These are phyloP conservation scores for Colletotrichum magnum DNA, from an alignment of 2,329 filamentous ascomycete species.

Conservation along the genomic window DNA sequence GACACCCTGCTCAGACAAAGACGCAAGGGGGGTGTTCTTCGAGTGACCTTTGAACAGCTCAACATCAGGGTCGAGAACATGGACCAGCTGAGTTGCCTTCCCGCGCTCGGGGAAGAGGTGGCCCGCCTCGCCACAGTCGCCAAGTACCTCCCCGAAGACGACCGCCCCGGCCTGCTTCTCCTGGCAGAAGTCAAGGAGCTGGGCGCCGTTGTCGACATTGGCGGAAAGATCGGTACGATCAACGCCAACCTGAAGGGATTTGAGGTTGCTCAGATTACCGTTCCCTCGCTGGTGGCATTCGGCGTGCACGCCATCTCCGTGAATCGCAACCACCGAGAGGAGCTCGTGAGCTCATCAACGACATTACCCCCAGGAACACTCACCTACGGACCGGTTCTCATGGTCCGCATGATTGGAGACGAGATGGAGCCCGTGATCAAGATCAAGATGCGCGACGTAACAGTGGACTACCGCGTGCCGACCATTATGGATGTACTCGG, in stretches of 20 bases:
- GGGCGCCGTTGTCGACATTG: conserved; percentile 73
- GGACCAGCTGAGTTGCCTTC: conserved; percentile 76
- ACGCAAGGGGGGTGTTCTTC: conserved; percentile 86
- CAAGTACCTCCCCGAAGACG: conserved; percentile 96
- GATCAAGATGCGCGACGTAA: conserved; percentile 86
- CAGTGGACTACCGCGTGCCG: conserved; percentile 89
- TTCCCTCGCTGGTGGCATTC: conserved; percentile 87
- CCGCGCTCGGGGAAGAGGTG: conserved; percentile 82
- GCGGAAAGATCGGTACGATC: conserved; percentile 76
- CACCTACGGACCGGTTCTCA: conserved; percentile 71
- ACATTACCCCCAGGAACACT: conserved; percentile 34
- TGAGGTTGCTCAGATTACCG: conserved; percentile 84
- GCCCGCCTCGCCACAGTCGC: conserved; percentile 87
- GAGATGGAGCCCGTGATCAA: conserved; percentile 94
- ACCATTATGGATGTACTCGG: conserved; percentile 85
- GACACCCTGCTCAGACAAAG: conserved; percentile 91
- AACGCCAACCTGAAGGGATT: conserved; percentile 72
- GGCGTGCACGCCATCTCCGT: conserved; percentile 76
- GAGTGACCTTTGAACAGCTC: conserved; percentile 76
- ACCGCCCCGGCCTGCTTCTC: conserved; percentile 88
- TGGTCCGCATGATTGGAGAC: conserved; percentile 91
- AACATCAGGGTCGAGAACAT: conserved; percentile 74
- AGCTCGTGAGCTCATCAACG: conserved; percentile 74
- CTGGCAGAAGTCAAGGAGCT: conserved; percentile 77
- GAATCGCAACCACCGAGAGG: conserved; percentile 76